These are phyloP conservation scores for Trichophyton rubrum DNA, from an alignment of 2,329 filamentous ascomycete species.

Conservation along the genomic window DNA sequence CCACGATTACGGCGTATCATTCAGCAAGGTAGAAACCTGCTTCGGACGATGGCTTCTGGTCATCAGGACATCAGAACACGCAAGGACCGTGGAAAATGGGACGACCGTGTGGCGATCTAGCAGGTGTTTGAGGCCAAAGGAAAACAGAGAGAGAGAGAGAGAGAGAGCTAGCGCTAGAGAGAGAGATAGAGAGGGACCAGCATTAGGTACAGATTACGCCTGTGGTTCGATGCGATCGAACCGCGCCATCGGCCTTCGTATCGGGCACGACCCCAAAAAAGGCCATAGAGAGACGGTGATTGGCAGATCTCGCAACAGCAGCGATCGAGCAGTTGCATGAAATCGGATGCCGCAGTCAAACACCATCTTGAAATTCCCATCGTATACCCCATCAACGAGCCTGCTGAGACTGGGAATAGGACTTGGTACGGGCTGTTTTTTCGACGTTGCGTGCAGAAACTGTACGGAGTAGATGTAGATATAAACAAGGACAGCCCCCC, in stretches of 20 bases:
- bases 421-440: too few relatives aligned
- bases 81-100: too few relatives aligned
- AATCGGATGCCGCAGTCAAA: neutral
- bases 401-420: too few relatives aligned
- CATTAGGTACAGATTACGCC: neutral
- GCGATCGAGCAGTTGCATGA: neutral
- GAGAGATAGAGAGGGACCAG: neutral
- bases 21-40: neutral
- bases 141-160: too few relatives aligned
- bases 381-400: neutral
- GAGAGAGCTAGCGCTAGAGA: neutral
- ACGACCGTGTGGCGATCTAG: neutral
- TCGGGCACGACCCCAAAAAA: neutral
- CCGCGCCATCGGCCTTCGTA: neutral
- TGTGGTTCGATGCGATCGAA: neutral
- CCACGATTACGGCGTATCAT: neutral
- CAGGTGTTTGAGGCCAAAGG: too few relatives aligned
- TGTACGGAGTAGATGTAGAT: too few relatives aligned
- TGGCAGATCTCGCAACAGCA: neutral
- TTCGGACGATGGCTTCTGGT: neutral
- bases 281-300: neutral
- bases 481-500: too few relatives aligned
- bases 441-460: too few relatives aligned
- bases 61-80: neutral
- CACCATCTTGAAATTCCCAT: neutral